phyloP scores from a whole-genome alignment of 192 early-diverging fungal genomes.

The Coemansia guatemalensis region DNA sequence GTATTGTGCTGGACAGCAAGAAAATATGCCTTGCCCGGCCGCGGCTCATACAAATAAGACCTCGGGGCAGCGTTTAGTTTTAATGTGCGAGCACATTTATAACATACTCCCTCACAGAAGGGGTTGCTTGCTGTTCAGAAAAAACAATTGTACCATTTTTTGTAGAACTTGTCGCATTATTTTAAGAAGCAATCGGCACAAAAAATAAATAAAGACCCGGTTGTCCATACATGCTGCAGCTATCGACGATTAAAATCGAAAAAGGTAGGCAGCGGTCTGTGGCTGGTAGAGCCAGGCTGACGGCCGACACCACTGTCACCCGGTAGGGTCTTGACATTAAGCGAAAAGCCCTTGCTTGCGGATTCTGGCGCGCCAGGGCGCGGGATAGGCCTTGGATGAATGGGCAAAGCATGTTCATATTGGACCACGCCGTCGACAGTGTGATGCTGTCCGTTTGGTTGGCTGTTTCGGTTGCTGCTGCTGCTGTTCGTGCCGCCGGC shows the following conservation, averaged over 20 bases:
- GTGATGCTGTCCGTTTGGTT: not conserved
- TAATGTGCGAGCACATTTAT: not conserved
- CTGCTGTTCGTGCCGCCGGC: not conserved
- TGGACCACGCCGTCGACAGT: not conserved
- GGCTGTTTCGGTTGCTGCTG: conserved; percentile 9
- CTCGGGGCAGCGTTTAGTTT: not conserved
- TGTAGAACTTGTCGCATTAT: not conserved
- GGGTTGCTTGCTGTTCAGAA: not conserved
- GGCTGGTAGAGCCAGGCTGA: not conserved
- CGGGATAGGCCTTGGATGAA: conserved; percentile 45
- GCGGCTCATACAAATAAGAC: conserved; percentile 30
- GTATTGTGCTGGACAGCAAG: conserved; percentile 41
- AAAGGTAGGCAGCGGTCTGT: conserved; percentile 18
- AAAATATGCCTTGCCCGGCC: conserved; percentile 42
- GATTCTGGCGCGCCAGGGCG: conserved; percentile 26
- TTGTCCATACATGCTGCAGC: not conserved
- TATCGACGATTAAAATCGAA: conserved; percentile 21
- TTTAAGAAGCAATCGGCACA: not conserved
- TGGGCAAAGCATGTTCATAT: conserved; percentile 13
- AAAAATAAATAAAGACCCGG: not conserved
- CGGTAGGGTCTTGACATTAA: not conserved
- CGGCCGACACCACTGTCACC: conserved; percentile 4
- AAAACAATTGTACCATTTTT: not conserved
- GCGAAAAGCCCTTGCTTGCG: conserved; percentile 2
- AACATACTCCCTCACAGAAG: not conserved